Conservation (phyloP, 305 asterid genomes). For the Withania somnifera region DNA sequence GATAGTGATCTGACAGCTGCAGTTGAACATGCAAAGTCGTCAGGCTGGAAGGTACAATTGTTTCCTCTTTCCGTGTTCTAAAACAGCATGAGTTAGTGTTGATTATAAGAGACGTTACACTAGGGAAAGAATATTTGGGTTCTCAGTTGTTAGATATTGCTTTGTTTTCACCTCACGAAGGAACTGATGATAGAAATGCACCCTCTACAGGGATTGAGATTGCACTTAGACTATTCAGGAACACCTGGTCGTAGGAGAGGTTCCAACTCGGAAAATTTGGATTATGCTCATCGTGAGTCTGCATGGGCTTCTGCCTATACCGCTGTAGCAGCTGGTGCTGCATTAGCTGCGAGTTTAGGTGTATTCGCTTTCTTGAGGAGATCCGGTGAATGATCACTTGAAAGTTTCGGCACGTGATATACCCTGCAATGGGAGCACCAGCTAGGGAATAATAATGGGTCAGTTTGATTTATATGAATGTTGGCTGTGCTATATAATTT, state of each 20-base stretch:
- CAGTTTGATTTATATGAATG: background rate
- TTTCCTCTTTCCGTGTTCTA: background rate
- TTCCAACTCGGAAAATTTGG: conserved; percentile 28
- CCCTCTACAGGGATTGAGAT: conserved; percentile 52
- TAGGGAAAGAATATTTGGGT: background rate
- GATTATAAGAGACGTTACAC: background rate
- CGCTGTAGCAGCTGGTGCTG: conserved; percentile 79
- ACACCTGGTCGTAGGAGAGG: conserved; percentile 31
- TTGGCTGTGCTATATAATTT: background rate
- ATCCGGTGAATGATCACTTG: conserved; percentile 21
- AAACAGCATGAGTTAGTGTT: background rate
- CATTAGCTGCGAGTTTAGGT: conserved; percentile 61
- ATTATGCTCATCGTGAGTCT: conserved; percentile 36
- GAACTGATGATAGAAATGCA: background rate
- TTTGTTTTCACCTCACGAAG: background rate
- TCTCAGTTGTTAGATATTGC: background rate
- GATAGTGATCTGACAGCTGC: conserved; percentile 91
- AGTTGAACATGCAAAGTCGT: conserved; percentile 73
- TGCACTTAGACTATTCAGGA: conserved; percentile 62
- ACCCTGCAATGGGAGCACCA: background rate
- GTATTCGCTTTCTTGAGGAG: conserved; percentile 55
- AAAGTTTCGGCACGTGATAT: background rate
- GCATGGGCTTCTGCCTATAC: conserved; percentile 68
- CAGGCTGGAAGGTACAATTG: conserved; percentile 86
- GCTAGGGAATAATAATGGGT: background rate